These are phyloP conservation scores for Colletotrichum simmondsii DNA, from an alignment of 2,329 filamentous ascomycete genomes.

Conservation along the genomic window DNA sequence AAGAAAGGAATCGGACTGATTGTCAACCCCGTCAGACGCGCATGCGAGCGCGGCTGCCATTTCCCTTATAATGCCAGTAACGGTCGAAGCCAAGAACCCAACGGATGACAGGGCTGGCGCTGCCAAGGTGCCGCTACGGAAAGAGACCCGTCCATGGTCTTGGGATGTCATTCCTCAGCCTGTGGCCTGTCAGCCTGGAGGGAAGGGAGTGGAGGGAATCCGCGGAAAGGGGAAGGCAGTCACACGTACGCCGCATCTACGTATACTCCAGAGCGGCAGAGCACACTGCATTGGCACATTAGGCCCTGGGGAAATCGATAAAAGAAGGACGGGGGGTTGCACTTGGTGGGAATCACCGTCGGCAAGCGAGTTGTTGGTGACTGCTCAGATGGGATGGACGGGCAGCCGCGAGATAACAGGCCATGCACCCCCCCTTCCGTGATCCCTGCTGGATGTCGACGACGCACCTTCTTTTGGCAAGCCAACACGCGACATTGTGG, in stretches of 20 bases:
- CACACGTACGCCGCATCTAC: not conserved
- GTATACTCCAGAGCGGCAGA: not conserved
- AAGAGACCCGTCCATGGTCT: slow-evolving; percentile 25
- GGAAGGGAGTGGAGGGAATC: not conserved
- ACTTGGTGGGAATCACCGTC: not conserved
- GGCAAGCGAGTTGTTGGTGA: slow-evolving; percentile 17
- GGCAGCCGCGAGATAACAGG: slow-evolving; percentile 6
- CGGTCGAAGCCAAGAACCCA: slow-evolving; percentile 21
- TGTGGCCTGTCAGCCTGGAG: slow-evolving; percentile 11
- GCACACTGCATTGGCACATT: slow-evolving; percentile 1
- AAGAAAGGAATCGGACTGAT: not conserved
- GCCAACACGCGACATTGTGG: slow-evolving; percentile 25
- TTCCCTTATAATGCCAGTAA: slow-evolving; percentile 30
- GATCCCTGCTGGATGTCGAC: slow-evolving; percentile 12
- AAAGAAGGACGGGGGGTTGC: not conserved
- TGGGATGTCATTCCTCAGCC: slow-evolving; percentile 21
- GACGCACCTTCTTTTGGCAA: slow-evolving; percentile 12
- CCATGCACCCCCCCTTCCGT: not conserved
- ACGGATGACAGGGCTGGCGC: slow-evolving; percentile 30
- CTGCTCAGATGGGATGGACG: no score
- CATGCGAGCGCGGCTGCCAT: slow-evolving; percentile 21
- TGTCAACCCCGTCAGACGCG: not conserved
- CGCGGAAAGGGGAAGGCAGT: not conserved
- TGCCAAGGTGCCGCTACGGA: slow-evolving; percentile 31
- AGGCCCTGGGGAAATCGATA: slow-evolving; percentile 1